Evolutionary conservation across 768 basidiomycete genomes (phyloP), one percentile per base, ranked within the genome.

Genomic region (Leccinum truebloodii): DNA sequence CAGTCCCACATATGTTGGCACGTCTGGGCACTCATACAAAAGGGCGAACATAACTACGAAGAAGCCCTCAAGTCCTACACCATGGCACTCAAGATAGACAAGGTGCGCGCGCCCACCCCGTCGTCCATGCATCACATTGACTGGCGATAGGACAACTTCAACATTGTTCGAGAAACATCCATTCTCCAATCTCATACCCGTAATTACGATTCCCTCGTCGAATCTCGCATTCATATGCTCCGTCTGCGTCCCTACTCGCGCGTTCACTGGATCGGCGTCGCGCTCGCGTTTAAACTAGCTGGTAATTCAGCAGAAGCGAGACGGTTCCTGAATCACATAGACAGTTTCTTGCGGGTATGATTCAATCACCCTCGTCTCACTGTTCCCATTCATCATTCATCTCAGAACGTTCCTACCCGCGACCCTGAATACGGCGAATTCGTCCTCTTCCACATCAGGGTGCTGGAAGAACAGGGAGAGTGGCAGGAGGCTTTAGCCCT

Each of bases 1-100:
- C 88, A 84, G 34, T 95, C 93, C 20, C 95, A 98, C 69, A 98
- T 99, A 71, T 90, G 89, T 71, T 98, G 97, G 95, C 97, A 99
- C 75, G 96, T 98, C 64, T 91, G 94, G 72, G 97, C 94, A 28
- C 88, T 99, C 68, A 86, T 97, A 22, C 91, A 95, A 73, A 94
- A 96, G 74, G 89, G 89, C 9, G 92, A 97, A 73, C 95, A 91
- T 75, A 94, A 96, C 70, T 98, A 94, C 68, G 92, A 93, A 65
- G 94, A 95, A 69, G 95, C 97, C 1, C 81, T 94, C 68, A 92
- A 94, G 69, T 95, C 94, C 26, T 98, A 98, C 74, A 86, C 83
- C 2, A 90, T 93, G 77, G 96, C 95, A 3, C 78, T 95, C 64
- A 83, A 84, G 61, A 92, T 91, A 68, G 97, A 98, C 78, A 89